Percentiles rank a stretch among this genome's conserved stretches.
These are phyloP conservation scores for Cyclostephanos tholiformis DNA, from an alignment of 108 stramenopile species.

Conservation along the genomic window DNA sequence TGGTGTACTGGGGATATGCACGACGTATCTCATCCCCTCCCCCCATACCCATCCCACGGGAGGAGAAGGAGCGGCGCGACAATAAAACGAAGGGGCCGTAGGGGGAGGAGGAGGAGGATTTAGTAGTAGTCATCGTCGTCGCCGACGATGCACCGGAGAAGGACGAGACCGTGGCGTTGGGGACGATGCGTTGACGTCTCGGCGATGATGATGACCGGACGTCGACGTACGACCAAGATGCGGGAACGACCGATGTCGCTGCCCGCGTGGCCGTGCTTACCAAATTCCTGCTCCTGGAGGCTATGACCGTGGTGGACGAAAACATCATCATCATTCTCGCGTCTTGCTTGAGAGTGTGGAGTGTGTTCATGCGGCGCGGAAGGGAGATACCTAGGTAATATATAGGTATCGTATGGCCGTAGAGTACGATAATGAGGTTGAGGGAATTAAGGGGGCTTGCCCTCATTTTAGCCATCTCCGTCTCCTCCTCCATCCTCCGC, in stretches of 20 bases:
- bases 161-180: background rate
- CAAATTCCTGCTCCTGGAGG: background rate
- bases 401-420: too few relatives aligned
- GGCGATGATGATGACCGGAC: background rate
- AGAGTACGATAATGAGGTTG: too few relatives aligned
- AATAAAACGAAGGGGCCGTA: too few relatives aligned
- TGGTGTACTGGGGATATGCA: conserved; percentile 60
- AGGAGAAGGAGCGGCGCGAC: conserved; percentile 23
- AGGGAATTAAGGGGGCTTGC: too few relatives aligned
- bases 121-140: background rate
- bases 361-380: too few relatives aligned
- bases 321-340: conserved; percentile 5
- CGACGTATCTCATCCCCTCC: conserved; percentile 24
- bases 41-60: background rate
- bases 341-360: too few relatives aligned
- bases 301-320: background rate
- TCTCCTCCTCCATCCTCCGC: too few relatives aligned
- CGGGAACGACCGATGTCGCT: background rate
- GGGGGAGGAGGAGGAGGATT: background rate
- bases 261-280: background rate
- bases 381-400: too few relatives aligned
- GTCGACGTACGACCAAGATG: background rate
- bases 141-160: background rate
- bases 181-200: background rate
- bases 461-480: too few relatives aligned